These are phyloP conservation scores for Rhynchosporium secalis DNA, from an alignment of 2,329 filamentous ascomycete genomes.

Conservation along the genomic window DNA sequence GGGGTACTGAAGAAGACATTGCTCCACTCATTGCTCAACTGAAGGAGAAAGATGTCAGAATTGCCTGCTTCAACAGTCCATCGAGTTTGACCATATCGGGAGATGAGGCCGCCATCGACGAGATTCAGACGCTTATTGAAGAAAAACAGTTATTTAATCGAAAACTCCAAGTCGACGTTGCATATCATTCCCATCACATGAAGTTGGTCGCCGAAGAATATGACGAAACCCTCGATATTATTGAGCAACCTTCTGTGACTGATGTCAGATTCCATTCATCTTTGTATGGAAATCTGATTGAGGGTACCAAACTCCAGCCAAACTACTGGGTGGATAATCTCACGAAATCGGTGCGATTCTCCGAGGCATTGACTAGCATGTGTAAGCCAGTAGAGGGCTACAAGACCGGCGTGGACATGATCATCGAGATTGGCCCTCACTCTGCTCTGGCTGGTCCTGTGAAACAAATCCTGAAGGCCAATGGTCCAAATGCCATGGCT, in stretches of 20 bases:
- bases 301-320: conserved; percentile 31
- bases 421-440: conserved; percentile 36
- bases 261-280: conserved; percentile 22
- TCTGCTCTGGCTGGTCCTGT: conserved; percentile 40
- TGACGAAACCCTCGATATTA: conserved; percentile 15
- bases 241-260: conserved; percentile 9
- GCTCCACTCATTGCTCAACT: conserved; percentile 18
- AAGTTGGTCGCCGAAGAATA: conserved; percentile 35
- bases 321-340: conserved; percentile 50
- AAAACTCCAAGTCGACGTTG: conserved; percentile 42
- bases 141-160: conserved; percentile 39
- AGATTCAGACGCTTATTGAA: conserved; percentile 24
- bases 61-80: conserved; percentile 41
- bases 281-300: conserved; percentile 26
- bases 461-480: conserved; percentile 43
- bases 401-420: conserved; percentile 37
- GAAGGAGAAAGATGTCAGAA: conserved; percentile 27
- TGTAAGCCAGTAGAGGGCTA: conserved; percentile 11
- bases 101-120: conserved; percentile 25
- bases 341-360: conserved; percentile 46
- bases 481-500: conserved; percentile 46
- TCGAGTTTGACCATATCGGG: conserved; percentile 34
- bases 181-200: conserved; percentile 46
- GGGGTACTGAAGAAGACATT: conserved; percentile 26
- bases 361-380: conserved; percentile 19